Base-by-base conservation (phyloP, 495 filamentous ascomycete genomes). In the Penicillium lividum region DNA sequence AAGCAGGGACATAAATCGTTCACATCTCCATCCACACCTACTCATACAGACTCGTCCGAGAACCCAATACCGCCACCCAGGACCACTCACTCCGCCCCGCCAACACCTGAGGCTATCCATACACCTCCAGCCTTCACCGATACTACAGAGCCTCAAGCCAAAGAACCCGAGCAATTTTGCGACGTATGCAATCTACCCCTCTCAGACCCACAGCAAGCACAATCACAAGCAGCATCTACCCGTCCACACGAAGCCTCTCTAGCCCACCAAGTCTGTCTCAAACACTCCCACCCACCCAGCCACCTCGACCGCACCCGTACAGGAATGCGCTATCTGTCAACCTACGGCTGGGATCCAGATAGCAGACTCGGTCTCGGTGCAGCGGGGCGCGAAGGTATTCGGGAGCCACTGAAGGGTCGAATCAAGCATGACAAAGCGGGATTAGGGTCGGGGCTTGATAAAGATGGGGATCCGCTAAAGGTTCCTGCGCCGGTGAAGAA, bases 301-400 rank as follows among this genome's bases (percentile, higher is more conserved):
- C 82, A 89, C 54, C 73, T 96, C 2, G 89, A 96, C 69, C 87
- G 93, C n/a, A 80, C 79, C 3, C 82, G 89, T 36, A 84, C 85
- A 70, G 93, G 93, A 0, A 78, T 98, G 7, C 80, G 82, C 54
- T 86, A 90, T 50, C 84, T 98, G 3, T 80, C 86, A 31, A 79
- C 85, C 1, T 86, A 91, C 60, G 93, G 93, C 38, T 98, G 91
- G 89, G 90, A 97, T 68, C 92, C 90, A 0, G 92, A 98, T 72
- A 80, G 84, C 36, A 74, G 91, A 25, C 64, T 74, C 6, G 93
- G 93, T 0, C 80, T 98, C 0, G 93, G 93, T 0, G 80, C 79
- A 18, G 59, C 68, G 1, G 86, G 89, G 1, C 73, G 76, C 7
- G 84, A 93, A 66, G 93, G 93, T 3, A 88, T 90, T 30, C 76